phyloP scores from a whole-genome alignment of 768 basidiomycete species.

The Lactarius sp. region DNA sequence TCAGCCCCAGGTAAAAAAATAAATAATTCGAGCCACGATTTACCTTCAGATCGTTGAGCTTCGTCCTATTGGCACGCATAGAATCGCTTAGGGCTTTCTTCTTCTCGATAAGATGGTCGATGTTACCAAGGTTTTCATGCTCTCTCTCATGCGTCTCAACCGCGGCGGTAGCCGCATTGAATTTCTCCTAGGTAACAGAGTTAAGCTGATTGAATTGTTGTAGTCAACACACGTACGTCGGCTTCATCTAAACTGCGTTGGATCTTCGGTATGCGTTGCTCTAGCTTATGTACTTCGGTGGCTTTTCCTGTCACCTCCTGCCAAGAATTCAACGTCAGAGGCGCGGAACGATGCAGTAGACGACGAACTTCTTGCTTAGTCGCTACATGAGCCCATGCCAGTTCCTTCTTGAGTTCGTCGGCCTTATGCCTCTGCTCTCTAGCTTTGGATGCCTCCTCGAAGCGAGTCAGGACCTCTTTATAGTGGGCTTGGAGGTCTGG shows the following conservation, averaged over 20 bases:
- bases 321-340: neutral
- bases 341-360: neutral
- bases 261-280: conserved; percentile 39
- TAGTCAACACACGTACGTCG: conserved; percentile 33
- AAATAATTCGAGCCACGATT: neutral
- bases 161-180: conserved; percentile 34
- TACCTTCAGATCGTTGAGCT: conserved; percentile 40
- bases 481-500: conserved; percentile 66
- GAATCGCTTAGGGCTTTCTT: conserved; percentile 38
- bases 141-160: conserved; percentile 40
- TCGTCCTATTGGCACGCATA: conserved; percentile 48
- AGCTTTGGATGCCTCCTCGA: conserved; percentile 70
- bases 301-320: conserved; percentile 45
- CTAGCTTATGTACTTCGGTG: conserved; percentile 38
- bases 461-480: conserved; percentile 52
- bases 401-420: conserved; percentile 68
- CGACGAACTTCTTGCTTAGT: conserved; percentile 57
- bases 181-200: conserved; percentile 30
- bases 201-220: neutral
- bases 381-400: conserved; percentile 84
- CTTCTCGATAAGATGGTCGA: conserved; percentile 41
- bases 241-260: conserved; percentile 37
- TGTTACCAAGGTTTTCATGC: conserved; percentile 40
- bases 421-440: conserved; percentile 62
- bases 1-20: neutral